Base-by-base conservation (phyloP, 495 filamentous ascomycete genomes). In the Xylaria venustula region DNA sequence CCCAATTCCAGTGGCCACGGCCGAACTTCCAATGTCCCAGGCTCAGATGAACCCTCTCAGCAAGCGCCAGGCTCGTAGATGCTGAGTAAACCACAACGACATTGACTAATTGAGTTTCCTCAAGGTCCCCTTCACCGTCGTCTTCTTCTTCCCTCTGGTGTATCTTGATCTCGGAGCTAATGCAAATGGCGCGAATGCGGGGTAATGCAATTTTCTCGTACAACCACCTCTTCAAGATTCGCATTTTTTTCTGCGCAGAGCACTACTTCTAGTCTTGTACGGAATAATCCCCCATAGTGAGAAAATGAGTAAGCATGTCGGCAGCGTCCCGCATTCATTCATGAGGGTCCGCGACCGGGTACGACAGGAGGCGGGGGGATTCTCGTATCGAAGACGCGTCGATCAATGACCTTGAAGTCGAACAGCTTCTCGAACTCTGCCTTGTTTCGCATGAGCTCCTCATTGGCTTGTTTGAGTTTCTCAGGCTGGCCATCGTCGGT, bases 341-440 rank as follows among this genome's bases (percentile, higher is more conserved):
- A 59, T n/a, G 34, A 26, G 7, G 58, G 58, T 4, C 49, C 68
- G 12, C 60, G 60, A 1, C 52, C 61, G 15, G 65, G 63, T 1
- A 64, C 58, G 2, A 54, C 59, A 23, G 62, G 63, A 0, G 64
- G 66, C 12, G 65, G 55, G 1, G 67, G 54, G 17, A 72, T 68
- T 22, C 69, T 54, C 15, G 77, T 76, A 40, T 81, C 79, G 48
- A 74, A 73, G 9, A 66, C 63, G 15, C 75, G 69, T 3, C 79
- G 73, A 40, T 81, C 79, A 42, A 76, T 66, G 11, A 56, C 47
- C 53, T 71, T 71, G 60, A 81, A 81, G 7, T 76, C 71, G 50
- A 81, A 78, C n/a, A 81, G 56, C 40, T 69, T 72, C n/a, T 67
- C 58, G 3, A 81, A 64, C 23, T 73, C 62, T 26, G 69, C 63